Percentiles rank a stretch among this genome's conserved stretches.
These are phyloP conservation scores for Lepidium campestre DNA, from an alignment of 441 rosid species.

Conservation along the genomic window DNA sequence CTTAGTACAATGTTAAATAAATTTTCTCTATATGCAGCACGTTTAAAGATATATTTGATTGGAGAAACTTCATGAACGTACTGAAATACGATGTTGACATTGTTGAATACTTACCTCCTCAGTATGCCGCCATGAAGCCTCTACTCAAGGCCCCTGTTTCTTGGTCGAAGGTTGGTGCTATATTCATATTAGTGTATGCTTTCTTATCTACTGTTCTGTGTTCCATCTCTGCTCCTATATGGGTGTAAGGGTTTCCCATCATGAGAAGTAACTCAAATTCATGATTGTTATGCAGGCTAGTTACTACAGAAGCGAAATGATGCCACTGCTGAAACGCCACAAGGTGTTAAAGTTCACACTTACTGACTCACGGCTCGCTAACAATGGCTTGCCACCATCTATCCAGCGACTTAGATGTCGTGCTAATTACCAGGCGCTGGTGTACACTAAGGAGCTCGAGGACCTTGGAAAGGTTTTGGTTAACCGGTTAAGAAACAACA, in stretches of 20 bases:
- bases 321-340: slow-evolving; percentile 53
- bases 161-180: slow-evolving; percentile 83
- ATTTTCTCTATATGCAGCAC: slow-evolving; percentile 42
- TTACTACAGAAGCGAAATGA: slow-evolving; percentile 74
- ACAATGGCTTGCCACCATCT: slow-evolving; percentile 67
- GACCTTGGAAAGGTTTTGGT: slow-evolving; percentile 67
- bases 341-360: slow-evolving; percentile 85
- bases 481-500: slow-evolving; percentile 57
- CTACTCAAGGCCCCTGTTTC: slow-evolving; percentile 82
- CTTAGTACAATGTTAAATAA: background rate
- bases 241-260: background rate
- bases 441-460: slow-evolving; percentile 58
- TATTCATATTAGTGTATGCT: background rate
- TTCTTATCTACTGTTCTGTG: slow-evolving; percentile 64
- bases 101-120: slow-evolving; percentile 69
- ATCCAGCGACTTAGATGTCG: slow-evolving; percentile 85
- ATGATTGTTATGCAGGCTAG: slow-evolving; percentile 62
- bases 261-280: background rate
- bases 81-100: slow-evolving; percentile 69
- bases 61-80: slow-evolving; percentile 77
- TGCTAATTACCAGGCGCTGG: slow-evolving; percentile 84
- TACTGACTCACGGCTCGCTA: slow-evolving; percentile 84
- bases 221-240: background rate
- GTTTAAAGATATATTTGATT: slow-evolving; percentile 90
- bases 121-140: slow-evolving; percentile 49